Evolutionary conservation across 1,284 basidiomycete species (phyloP).

Genomic region (Anthracocystis walkeri): DNA sequence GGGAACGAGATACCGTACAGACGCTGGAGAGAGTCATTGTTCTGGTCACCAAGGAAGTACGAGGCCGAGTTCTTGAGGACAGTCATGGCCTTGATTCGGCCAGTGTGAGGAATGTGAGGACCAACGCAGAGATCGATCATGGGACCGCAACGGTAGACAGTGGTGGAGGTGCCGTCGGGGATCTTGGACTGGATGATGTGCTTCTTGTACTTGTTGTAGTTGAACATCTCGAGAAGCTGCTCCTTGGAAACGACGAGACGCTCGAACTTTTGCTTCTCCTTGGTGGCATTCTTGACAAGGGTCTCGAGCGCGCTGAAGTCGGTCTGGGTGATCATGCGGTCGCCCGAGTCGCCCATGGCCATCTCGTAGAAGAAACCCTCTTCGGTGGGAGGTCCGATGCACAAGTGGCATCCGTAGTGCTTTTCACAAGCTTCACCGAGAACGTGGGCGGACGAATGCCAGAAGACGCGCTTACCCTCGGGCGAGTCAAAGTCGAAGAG

Average conservation of each 20-base stretch:
- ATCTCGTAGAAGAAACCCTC: slow-evolving; percentile 99
- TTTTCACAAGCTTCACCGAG: slow-evolving; percentile 97
- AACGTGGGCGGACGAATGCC: slow-evolving; percentile 99
- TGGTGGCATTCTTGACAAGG: slow-evolving; percentile 85
- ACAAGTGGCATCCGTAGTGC: slow-evolving; percentile 96
- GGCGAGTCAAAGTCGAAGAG: slow-evolving; percentile 94
- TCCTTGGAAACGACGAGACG: slow-evolving; percentile 93
- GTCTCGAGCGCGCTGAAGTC: slow-evolving; percentile 94
- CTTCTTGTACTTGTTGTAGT: slow-evolving; percentile 99
- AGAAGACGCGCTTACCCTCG: slow-evolving; percentile 89
- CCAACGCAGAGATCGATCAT: slow-evolving; percentile 98
- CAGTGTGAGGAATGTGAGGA: slow-evolving; percentile 97
- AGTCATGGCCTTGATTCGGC: slow-evolving; percentile 84
- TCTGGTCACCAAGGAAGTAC: slow-evolving; percentile 95
- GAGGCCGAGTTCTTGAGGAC: slow-evolving; percentile 85
- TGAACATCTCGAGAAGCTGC: slow-evolving; percentile 95
- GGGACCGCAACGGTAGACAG: slow-evolving; percentile 97
- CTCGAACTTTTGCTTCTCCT: slow-evolving; percentile 98
- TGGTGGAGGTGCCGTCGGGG: slow-evolving; percentile 94
- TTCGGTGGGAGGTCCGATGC: slow-evolving; percentile 95
- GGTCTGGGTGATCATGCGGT: slow-evolving; percentile 70
- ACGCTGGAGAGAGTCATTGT: slow-evolving; percentile 94
- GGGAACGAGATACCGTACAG: slow-evolving; percentile 99
- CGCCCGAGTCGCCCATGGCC: slow-evolving; percentile 71
- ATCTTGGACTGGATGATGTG: slow-evolving; percentile 96